Evolutionary conservation across 78 protist genomes (phyloP).

Genomic region (Cavenderia fasciculata): DNA sequence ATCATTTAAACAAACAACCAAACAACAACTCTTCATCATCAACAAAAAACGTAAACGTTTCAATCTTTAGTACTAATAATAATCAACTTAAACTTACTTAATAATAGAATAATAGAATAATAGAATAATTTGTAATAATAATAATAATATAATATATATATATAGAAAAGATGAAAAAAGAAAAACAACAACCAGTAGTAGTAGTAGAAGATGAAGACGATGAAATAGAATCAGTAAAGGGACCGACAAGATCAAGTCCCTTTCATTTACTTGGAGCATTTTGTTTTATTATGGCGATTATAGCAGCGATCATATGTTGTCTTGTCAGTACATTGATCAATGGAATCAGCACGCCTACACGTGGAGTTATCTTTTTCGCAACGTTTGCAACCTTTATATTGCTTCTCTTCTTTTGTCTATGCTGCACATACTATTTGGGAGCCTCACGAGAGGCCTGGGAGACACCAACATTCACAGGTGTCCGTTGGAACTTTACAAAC

Average conservation of each 20-base stretch:
- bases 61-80: no score
- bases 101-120: no score
- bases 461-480: conserved; percentile 59
- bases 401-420: conserved; percentile 71
- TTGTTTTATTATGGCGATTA: conserved; percentile 62
- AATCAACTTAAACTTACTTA: no score
- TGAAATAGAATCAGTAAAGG: conserved; percentile 73
- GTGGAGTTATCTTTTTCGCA: conserved; percentile 57
- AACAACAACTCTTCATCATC: no score
- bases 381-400: conserved; percentile 65
- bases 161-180: not conserved
- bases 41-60: no score
- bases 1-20: no score
- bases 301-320: conserved; percentile 58
- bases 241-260: conserved; percentile 68
- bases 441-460: conserved; percentile 77
- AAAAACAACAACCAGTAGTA: conserved; percentile 22
- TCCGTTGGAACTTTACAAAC: conserved; percentile 75
- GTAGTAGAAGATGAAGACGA: conserved; percentile 72
- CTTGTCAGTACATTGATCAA: conserved; percentile 36
- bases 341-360: not conserved
- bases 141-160: not conserved
- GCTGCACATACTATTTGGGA: conserved; percentile 72
- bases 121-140: no score
- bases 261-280: conserved; percentile 72